These are phyloP conservation scores for Penicillium coprophilum DNA, from an alignment of 495 filamentous ascomycete genomes.

Conservation along the genomic window DNA sequence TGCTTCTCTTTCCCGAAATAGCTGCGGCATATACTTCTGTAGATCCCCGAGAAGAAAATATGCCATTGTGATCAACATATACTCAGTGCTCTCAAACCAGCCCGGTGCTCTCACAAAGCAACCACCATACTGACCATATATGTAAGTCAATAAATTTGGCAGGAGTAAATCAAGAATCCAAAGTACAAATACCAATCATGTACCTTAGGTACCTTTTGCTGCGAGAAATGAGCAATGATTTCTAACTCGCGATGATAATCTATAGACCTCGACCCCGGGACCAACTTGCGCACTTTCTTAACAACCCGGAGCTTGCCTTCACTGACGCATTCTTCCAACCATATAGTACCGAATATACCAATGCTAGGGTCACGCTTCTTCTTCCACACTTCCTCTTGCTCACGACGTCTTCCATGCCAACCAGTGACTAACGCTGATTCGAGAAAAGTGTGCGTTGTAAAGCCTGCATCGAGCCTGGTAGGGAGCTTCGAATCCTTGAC, in stretches of 20 bases:
- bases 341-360: slow-evolving; percentile 18
- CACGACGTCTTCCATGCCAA: not conserved
- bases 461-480: slow-evolving; percentile 15
- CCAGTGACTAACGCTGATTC: slow-evolving; percentile 8
- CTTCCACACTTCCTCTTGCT: not conserved
- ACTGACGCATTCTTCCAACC: slow-evolving; percentile 11
- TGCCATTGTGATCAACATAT: slow-evolving; percentile 31
- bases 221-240: slow-evolving; percentile 7
- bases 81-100: slow-evolving; percentile 17
- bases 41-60: slow-evolving; percentile 27
- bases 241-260: not conserved
- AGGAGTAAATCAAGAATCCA: not conserved
- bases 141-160: not conserved
- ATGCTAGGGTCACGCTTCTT: slow-evolving; percentile 6
- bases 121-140: not conserved
- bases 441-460: slow-evolving; percentile 21
- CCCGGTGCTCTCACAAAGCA: slow-evolving; percentile 7
- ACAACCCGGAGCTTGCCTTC: slow-evolving; percentile 14
- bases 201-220: slow-evolving; percentile 7
- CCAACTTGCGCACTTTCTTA: slow-evolving; percentile 12
- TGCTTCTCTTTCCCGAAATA: slow-evolving; percentile 20
- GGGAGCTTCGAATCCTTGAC: slow-evolving; percentile 20
- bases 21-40: slow-evolving; percentile 3
- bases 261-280: not conserved
- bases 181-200: not conserved